Percentiles rank a stretch among this genome's conserved stretches.
Conservation (phyloP, 2,329 filamentous ascomycete genomes). For the Leptographium procerum region DNA sequence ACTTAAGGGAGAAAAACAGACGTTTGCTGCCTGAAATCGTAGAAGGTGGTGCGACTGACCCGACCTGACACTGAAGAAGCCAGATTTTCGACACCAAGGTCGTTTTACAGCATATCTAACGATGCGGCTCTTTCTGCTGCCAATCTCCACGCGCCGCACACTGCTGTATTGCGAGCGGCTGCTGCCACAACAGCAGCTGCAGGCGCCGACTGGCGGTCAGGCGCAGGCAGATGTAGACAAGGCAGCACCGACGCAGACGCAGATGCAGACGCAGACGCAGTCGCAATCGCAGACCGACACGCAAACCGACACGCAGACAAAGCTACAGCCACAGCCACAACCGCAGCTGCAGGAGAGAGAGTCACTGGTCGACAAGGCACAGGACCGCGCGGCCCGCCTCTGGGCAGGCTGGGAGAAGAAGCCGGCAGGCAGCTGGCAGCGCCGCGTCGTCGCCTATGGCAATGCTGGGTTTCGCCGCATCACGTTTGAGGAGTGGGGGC, state of each 20-base stretch:
- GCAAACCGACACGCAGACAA: background rate
- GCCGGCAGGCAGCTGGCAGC: slow-evolving; percentile 71
- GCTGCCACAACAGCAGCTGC: slow-evolving; percentile 20
- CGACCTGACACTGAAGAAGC: background rate
- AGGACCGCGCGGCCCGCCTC: slow-evolving; percentile 58
- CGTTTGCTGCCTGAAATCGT: background rate
- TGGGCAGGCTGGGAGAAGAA: slow-evolving; percentile 86
- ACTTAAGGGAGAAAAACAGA: background rate
- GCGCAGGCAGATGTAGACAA: background rate
- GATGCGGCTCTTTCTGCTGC: slow-evolving; percentile 91
- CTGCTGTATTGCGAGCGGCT: slow-evolving; percentile 79
- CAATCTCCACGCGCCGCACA: slow-evolving; percentile 81
- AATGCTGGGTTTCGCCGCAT: slow-evolving; percentile 79
- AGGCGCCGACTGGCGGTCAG: background rate
- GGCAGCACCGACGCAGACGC: background rate
- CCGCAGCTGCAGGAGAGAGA: slow-evolving; percentile 33
- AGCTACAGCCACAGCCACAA: background rate
- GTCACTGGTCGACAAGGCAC: slow-evolving; percentile 55
- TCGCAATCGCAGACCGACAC: background rate
- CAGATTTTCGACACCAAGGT: background rate
- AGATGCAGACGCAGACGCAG: background rate
- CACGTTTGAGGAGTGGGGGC: slow-evolving; percentile 92
- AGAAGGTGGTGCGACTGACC: background rate
- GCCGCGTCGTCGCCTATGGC: slow-evolving; percentile 71
- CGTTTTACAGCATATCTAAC: background rate